Percentiles rank a stretch among this genome's conserved stretches.
Evolutionary conservation across 2,329 filamentous ascomycete species (phyloP).

Genomic region (Fusarium aywerte): DNA sequence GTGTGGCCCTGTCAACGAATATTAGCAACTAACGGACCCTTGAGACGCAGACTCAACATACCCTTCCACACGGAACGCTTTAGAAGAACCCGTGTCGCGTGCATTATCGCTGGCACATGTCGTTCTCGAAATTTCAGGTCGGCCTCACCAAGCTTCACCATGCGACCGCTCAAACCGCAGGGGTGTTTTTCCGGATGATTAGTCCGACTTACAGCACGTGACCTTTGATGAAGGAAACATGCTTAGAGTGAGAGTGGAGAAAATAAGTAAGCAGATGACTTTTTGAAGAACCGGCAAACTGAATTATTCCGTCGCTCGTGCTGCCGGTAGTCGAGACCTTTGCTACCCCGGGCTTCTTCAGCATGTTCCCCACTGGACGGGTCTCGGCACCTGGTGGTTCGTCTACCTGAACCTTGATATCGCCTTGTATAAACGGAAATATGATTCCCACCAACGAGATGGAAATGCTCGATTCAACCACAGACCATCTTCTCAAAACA

Average conservation of each 20-base stretch:
- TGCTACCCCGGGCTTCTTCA: background rate
- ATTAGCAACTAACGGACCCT: constrained; percentile 35
- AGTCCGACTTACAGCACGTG: constrained; percentile 22
- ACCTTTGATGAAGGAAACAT: background rate
- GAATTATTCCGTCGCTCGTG: background rate
- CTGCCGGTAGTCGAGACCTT: background rate
- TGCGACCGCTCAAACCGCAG: constrained; percentile 18
- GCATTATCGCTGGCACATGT: constrained; percentile 63
- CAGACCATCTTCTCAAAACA: background rate
- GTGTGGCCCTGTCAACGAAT: constrained; percentile 56
- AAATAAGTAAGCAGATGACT: background rate
- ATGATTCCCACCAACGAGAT: constrained; percentile 36
- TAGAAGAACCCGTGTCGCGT: constrained; percentile 73
- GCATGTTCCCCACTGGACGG: background rate
- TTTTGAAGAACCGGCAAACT: rapidly evolving
- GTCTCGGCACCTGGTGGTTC: constrained; percentile 22
- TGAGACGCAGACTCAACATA: constrained; percentile 51
- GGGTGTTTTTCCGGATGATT: constrained; percentile 36
- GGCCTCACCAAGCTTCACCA: constrained; percentile 34
- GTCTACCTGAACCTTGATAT: constrained; percentile 18
- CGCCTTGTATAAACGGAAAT: constrained; percentile 20
- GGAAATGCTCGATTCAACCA: constrained; percentile 22
- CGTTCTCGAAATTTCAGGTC: constrained; percentile 41
- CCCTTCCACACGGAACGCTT: constrained; percentile 92
- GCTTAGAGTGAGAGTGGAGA: background rate